Percentiles rank a stretch among this genome's conserved stretches.
Evolutionary conservation across 331 rosid genomes (phyloP).

Genomic region (Cydonia oblonga): DNA sequence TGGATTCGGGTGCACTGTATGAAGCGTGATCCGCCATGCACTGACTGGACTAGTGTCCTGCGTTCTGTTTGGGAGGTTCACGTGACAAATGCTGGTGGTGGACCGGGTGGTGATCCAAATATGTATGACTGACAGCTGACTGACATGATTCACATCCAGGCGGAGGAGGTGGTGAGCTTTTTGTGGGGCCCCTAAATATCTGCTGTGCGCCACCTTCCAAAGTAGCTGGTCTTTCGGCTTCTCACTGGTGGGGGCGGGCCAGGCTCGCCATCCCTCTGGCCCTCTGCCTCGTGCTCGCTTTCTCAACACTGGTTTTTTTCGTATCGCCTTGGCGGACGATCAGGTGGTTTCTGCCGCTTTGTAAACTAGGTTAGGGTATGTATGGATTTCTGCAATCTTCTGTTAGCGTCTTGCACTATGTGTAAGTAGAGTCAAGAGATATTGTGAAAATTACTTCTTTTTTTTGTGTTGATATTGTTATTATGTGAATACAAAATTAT

Average conservation of each 20-base stretch:
- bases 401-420: not conserved
- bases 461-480: not conserved
- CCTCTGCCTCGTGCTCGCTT: not conserved
- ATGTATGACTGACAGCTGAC: no score
- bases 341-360: not conserved
- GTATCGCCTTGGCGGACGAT: no score
- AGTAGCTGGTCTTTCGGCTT: no score
- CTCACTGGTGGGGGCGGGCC: not conserved
- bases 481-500: not conserved
- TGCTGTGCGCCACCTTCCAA: no score
- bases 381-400: not conserved
- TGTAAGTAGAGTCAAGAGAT: not conserved
- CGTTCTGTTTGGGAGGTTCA: not conserved
- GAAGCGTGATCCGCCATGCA: not conserved
- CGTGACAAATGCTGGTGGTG: not conserved
- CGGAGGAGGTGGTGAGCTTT: no score
- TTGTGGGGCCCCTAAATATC: no score
- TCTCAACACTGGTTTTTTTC: no score
- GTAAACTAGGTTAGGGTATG: not conserved
- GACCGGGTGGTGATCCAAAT: no score
- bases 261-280: not conserved
- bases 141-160: no score
- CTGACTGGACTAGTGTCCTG: not conserved
- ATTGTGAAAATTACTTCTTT: fast-evolving
- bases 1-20: not conserved